A percentile compares a stretch with the other conserved stretches of the same genome.
These are phyloP conservation scores for Rhizopogon vinicolor DNA, from an alignment of 768 basidiomycete genomes.

Conservation along the genomic window DNA sequence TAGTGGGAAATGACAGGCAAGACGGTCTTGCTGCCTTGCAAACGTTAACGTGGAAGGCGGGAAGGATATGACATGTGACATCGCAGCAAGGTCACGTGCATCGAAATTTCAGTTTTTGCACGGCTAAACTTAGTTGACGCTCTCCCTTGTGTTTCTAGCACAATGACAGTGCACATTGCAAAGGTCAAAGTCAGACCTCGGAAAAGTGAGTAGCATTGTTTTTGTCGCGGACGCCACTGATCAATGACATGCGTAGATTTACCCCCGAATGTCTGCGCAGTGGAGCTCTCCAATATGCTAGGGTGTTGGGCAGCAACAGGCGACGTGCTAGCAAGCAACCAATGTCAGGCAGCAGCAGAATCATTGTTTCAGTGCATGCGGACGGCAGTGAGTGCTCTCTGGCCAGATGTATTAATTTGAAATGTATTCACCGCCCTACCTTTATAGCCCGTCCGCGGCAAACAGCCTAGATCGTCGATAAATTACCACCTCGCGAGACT, in stretches of 20 bases:
- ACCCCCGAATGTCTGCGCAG: constrained; percentile 48
- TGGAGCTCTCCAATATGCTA: constrained; percentile 74
- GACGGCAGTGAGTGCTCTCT: constrained; percentile 58
- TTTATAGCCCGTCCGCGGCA: constrained; percentile 61
- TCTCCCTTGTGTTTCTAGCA: no score
- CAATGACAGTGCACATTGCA: constrained; percentile 66
- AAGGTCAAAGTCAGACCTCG: constrained; percentile 77
- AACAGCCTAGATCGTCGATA: constrained; percentile 70
- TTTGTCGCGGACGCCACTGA: constrained; percentile 4
- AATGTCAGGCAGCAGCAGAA: constrained; percentile 58
- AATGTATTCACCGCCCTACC: not conserved
- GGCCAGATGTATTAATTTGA: not conserved
- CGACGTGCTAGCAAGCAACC: constrained; percentile 50
- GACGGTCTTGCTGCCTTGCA: not conserved
- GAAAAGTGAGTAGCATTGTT: constrained; percentile 48
- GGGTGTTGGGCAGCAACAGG: constrained; percentile 79
- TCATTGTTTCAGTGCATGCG: constrained; percentile 79
- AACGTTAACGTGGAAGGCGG: not conserved
- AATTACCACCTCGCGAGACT: constrained; percentile 88
- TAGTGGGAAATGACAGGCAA: no score
- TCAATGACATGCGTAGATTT: constrained; percentile 13
- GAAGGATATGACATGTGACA: not conserved
- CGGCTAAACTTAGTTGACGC: no score
- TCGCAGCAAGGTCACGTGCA: not conserved
- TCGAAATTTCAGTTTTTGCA: not conserved